These are phyloP conservation scores for Colletotrichum endophyticum DNA, from an alignment of 2,329 filamentous ascomycete species.

Conservation along the genomic window DNA sequence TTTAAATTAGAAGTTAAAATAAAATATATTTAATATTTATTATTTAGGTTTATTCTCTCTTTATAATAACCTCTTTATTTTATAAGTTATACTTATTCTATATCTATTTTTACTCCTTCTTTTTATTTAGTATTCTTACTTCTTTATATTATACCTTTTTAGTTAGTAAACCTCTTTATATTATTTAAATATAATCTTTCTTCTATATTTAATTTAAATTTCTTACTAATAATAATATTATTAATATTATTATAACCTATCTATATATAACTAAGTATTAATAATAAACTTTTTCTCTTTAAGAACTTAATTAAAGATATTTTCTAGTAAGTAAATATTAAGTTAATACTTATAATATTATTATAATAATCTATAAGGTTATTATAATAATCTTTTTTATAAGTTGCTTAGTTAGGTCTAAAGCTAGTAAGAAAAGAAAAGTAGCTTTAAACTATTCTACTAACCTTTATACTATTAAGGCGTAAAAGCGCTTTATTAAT, in stretches of 20 bases:
- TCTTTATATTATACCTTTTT: too few species aligned
- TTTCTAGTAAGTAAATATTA: not conserved
- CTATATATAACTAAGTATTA: not conserved
- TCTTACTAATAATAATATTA: not conserved
- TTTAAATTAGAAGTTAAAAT: too few species aligned
- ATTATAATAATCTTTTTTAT: not conserved
- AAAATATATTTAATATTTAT: not conserved
- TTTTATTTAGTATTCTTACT: too few species aligned
- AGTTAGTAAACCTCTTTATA: too few species aligned
- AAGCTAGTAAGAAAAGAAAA: not conserved
- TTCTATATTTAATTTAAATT: not conserved
- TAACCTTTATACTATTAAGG: not conserved
- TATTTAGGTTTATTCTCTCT: too few species aligned
- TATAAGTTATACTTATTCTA: too few species aligned
- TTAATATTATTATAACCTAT: not conserved
- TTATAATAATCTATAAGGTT: not conserved
- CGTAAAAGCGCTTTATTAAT: fast-evolving
- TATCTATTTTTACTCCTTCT: too few species aligned
- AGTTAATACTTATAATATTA: not conserved
- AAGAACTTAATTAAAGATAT: not conserved
- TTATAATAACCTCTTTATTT: too few species aligned
- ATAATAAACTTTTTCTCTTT: not conserved
- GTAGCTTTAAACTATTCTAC: not conserved
- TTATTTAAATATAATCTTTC: too few species aligned
- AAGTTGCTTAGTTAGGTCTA: not conserved